Conservation (phyloP, 1,139 yeast genomes). For the Hemisphaericaspora subhashii region DNA sequence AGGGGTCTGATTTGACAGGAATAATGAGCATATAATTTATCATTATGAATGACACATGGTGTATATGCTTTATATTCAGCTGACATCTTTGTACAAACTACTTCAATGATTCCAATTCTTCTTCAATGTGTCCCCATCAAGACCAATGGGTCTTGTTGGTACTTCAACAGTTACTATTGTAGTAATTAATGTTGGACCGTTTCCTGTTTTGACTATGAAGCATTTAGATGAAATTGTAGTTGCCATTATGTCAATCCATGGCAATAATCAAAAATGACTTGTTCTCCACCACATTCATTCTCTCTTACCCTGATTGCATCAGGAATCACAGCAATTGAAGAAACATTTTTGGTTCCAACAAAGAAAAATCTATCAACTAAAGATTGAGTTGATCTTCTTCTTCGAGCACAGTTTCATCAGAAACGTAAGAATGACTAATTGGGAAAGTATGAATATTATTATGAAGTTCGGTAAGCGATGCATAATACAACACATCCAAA, state of each 20-base stretch:
- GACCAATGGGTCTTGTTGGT: conserved; percentile 26
- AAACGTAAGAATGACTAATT: conserved; percentile 46
- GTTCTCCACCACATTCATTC: conserved; percentile 62
- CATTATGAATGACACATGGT: conserved; percentile 45
- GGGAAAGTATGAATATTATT: conserved; percentile 57
- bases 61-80: conserved; percentile 42
- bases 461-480: conserved; percentile 54
- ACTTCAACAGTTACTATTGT: conserved; percentile 36
- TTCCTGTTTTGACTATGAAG: conserved; percentile 31
- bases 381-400: conserved; percentile 26
- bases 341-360: conserved; percentile 36
- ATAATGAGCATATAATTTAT: conserved; percentile 48
- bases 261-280: conserved; percentile 49
- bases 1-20: conserved; percentile 65
- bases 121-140: conserved; percentile 14
- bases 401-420: conserved; percentile 19
- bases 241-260: conserved; percentile 38
- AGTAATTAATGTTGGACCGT: conserved; percentile 28
- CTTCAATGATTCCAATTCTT: conserved; percentile 12
- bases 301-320: conserved; percentile 53
- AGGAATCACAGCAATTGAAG: conserved; percentile 25
- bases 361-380: conserved; percentile 40
- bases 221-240: conserved; percentile 36
- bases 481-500: conserved; percentile 61
- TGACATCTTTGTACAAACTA: conserved; percentile 9